Evolutionary conservation across 768 basidiomycete genomes (phyloP), one percentile per base, ranked within the genome.

Genomic region (Xerocomellus amylosporus): DNA sequence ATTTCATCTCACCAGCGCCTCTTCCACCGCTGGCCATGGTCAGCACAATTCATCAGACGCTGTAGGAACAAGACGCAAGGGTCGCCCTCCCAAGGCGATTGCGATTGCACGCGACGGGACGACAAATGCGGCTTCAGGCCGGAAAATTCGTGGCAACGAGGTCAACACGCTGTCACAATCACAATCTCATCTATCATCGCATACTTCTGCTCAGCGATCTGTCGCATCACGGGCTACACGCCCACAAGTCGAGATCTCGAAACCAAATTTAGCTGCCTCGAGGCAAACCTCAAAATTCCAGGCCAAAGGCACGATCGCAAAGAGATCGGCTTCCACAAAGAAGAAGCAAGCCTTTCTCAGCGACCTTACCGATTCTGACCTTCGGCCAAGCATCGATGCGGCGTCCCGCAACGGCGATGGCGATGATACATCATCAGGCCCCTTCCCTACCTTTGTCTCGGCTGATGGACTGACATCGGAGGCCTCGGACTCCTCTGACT

Each of bases 401-500:
- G 63, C 71, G 43, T 61, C 43, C 53, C 67, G 61, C 34, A 60
- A 67, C 55, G 63, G 68, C 51, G 64, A 69, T 34, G 65, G 59
- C 14, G 63, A 64, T 42, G 73, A 73, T 49, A 61, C 50, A 17
- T 71, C 66, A 12, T 74, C 74, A 5, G 69, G 62, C 42, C 74
- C 71, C 46, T 84, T 85, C 66, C 87, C 87, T 13, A 88, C 85
- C 22, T 87, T 88, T 65, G 75, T 88, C 26, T 81, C 84, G 28
- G 86, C 86, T 20, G 83, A 84, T 30, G 82, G 74, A 3, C 61
- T 82, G 38, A 79, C 82, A 8, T 79, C 79, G 13, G 73, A 75
- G 19, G 71, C 75, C 8, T 77, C 79, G 3, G 78, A 77, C 44
- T 82, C 81, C 13, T 71, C 65, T 34, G 73, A 75, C 49, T 77